Evolutionary conservation across 495 filamentous ascomycete species (phyloP).

Genomic region (Penicillium bialowiezense): DNA sequence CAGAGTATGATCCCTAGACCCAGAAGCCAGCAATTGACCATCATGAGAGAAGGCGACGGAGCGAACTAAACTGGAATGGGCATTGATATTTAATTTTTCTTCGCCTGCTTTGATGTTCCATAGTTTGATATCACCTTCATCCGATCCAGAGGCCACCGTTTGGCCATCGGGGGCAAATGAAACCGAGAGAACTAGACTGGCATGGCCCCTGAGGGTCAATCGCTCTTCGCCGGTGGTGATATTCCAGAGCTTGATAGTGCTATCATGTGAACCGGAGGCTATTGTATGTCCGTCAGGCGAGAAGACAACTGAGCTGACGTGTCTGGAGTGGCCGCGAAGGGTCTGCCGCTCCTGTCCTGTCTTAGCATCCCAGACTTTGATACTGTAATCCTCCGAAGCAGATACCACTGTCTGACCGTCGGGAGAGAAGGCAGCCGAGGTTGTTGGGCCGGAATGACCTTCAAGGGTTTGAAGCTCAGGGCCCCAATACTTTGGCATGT

Average conservation of each 20-base stretch:
- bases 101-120: background rate
- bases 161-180: constrained; percentile 19
- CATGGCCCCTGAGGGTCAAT: constrained; percentile 23
- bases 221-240: background rate
- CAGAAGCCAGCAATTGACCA: background rate
- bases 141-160: background rate
- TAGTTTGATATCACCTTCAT: background rate
- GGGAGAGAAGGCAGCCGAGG: constrained; percentile 22
- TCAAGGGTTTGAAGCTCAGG: constrained; percentile 19
- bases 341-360: constrained; percentile 10
- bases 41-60: background rate
- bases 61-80: background rate
- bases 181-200: constrained; percentile 3
- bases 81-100: background rate
- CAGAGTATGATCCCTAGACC: background rate
- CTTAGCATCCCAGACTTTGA: constrained; percentile 28
- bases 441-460: constrained; percentile 15
- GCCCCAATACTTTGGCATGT: constrained; percentile 1
- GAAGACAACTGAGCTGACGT: constrained; percentile 16
- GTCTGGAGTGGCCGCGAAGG: constrained; percentile 17
- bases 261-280: constrained; percentile 21
- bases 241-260: constrained; percentile 30
- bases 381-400: constrained; percentile 11
- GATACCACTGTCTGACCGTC: constrained; percentile 19
- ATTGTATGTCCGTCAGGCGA: constrained; percentile 20